Conservation (phyloP, 192 early-diverging fungal species). For the Mortierella hygrophila region DNA sequence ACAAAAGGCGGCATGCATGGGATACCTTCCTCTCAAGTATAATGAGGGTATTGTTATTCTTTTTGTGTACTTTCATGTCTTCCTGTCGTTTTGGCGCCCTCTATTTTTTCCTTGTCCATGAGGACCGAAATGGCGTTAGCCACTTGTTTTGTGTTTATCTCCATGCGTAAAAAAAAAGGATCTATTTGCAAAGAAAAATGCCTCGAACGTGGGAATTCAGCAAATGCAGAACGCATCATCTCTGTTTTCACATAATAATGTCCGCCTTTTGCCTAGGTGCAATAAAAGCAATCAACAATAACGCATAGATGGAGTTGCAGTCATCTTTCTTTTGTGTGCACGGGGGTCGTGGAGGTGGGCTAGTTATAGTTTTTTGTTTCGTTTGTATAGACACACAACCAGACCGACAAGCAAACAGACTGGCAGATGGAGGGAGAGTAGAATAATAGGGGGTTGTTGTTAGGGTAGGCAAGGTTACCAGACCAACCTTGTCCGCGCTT, state of each 20-base stretch:
- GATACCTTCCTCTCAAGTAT: not conserved
- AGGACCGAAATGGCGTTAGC: not conserved
- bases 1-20: not conserved
- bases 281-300: not conserved
- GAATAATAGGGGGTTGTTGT: too few species aligned
- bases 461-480: too few species aligned
- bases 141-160: not conserved
- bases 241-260: not conserved
- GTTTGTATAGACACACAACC: too few species aligned
- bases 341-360: not conserved
- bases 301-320: not conserved
- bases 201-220: conserved; percentile 11
- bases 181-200: not conserved
- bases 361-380: too few species aligned
- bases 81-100: not conserved
- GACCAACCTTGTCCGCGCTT: too few species aligned
- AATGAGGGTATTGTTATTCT: not conserved
- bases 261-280: not conserved
- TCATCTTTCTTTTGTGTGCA: not conserved
- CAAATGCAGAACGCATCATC: not conserved
- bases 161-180: too few species aligned
- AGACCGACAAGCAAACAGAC: too few species aligned
- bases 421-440: too few species aligned
- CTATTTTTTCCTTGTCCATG: not conserved
- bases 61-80: not conserved